A percentile compares a stretch with the other conserved stretches of the same genome.
These are phyloP conservation scores for Aspergillus nomiae DNA, from an alignment of 2,329 filamentous ascomycete species.

Conservation along the genomic window DNA sequence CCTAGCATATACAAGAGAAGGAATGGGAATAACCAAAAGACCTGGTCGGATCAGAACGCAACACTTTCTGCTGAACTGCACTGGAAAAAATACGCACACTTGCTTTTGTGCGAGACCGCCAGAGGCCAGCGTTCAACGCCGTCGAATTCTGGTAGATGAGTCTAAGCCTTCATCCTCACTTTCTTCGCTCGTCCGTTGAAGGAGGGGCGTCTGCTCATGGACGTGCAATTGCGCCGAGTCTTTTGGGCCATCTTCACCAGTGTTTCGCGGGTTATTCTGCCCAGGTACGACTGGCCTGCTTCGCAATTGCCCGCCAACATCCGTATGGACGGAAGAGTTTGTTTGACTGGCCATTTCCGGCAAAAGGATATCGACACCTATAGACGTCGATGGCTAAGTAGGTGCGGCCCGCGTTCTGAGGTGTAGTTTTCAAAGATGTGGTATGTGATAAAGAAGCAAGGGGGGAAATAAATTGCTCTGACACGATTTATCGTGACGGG, in stretches of 20 bases:
- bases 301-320: slow-evolving; percentile 33
- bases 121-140: neutral
- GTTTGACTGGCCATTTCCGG: slow-evolving; percentile 38
- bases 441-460: neutral
- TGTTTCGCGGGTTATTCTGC: neutral
- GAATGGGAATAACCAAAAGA: slow-evolving; percentile 80
- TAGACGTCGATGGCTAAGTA: neutral
- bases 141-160: neutral
- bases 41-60: slow-evolving; percentile 47
- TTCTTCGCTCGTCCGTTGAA: slow-evolving; percentile 13
- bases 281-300: slow-evolving; percentile 16
- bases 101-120: slow-evolving; percentile 47
- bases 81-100: slow-evolving; percentile 43
- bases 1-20: slow-evolving; percentile 82
- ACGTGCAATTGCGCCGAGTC: slow-evolving; percentile 22
- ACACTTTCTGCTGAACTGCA: neutral
- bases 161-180: neutral
- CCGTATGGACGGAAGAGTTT: slow-evolving; percentile 33
- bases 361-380: neutral
- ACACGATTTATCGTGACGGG: neutral
- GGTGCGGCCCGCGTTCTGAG: neutral
- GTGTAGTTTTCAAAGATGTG: neutral
- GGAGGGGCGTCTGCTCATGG: slow-evolving; percentile 31
- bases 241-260: slow-evolving; percentile 10
- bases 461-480: neutral